Evolutionary conservation across 495 filamentous ascomycete species (phyloP).

Genomic region (Aspergillus diversus): DNA sequence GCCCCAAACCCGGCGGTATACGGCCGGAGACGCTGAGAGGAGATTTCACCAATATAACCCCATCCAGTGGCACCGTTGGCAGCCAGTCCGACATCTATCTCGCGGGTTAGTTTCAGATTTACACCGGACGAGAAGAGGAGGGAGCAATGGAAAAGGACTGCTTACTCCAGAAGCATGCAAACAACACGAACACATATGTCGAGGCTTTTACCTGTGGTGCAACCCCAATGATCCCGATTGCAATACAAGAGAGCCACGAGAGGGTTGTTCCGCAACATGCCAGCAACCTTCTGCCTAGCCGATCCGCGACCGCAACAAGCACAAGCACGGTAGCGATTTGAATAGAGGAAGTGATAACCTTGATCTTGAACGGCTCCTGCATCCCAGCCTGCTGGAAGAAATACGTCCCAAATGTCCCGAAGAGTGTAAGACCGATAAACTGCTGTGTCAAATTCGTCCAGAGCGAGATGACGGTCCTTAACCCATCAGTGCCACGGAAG

Average conservation of each 20-base stretch:
- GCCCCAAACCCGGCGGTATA: slow-evolving; percentile 20
- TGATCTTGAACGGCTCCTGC: slow-evolving; percentile 1
- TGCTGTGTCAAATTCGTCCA: slow-evolving; percentile 9
- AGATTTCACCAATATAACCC: slow-evolving; percentile 19
- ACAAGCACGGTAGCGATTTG: slow-evolving; percentile 11
- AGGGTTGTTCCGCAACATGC: slow-evolving; percentile 30
- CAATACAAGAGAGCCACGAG: slow-evolving; percentile 17
- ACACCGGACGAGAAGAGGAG: neutral
- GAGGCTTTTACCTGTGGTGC: slow-evolving; percentile 8
- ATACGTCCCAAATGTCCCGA: slow-evolving; percentile 7
- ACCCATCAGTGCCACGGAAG: slow-evolving; percentile 5
- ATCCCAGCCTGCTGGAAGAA: slow-evolving; percentile 15
- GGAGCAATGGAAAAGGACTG: neutral
- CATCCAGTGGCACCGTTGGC: slow-evolving; percentile 19
- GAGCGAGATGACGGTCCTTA: slow-evolving; percentile 9
- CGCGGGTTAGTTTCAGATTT: neutral
- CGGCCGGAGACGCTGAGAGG: slow-evolving; percentile 16
- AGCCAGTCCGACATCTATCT: slow-evolving; percentile 15
- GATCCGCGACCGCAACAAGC: slow-evolving; percentile 1
- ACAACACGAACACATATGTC: slow-evolving; percentile 16
- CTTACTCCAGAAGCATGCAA: slow-evolving; percentile 20
- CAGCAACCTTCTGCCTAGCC: slow-evolving; percentile 20
- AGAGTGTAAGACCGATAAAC: slow-evolving; percentile 3
- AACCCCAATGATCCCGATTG: slow-evolving; percentile 15
- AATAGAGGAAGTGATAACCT: slow-evolving; percentile 12